Evolutionary conservation across 164 flowering plant species (phyloP).

Genomic region (Warburgia ugandensis): DNA sequence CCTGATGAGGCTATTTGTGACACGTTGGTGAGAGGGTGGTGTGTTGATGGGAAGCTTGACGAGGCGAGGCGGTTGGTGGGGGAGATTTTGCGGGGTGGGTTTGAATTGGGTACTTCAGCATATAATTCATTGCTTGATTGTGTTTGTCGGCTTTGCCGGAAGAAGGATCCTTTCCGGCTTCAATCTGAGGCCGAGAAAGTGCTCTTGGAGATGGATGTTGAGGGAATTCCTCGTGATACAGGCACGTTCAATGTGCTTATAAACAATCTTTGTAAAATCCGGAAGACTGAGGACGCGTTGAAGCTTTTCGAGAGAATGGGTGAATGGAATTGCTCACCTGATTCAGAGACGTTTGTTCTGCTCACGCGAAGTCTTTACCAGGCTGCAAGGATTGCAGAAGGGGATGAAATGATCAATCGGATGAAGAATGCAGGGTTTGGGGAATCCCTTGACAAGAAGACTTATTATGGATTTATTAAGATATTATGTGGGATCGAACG

Average conservation of each 20-base stretch:
- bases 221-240: conserved; percentile 74
- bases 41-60: conserved; percentile 76
- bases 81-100: conserved; percentile 90
- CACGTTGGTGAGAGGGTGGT: conserved; percentile 79
- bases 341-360: conserved; percentile 50
- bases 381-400: conserved; percentile 90
- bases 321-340: conserved; percentile 80
- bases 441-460: conserved; percentile 48
- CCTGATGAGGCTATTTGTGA: conserved; percentile 75
- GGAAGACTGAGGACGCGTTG: conserved; percentile 73
- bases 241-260: conserved; percentile 87
- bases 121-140: conserved; percentile 86
- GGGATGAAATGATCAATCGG: conserved; percentile 89
- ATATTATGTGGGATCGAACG: conserved; percentile 95
- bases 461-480: conserved; percentile 62
- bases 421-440: conserved; percentile 84
- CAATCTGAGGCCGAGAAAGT: conserved; percentile 58
- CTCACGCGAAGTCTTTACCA: conserved; percentile 78
- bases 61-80: conserved; percentile 69
- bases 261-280: conserved; percentile 63
- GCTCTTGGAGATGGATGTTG: conserved; percentile 70
- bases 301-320: conserved; percentile 70
- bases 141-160: conserved; percentile 77
- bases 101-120: conserved; percentile 56
- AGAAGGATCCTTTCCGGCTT: conserved; percentile 71